Evolutionary conservation across 208 protist species (phyloP), one percentile per base, ranked within the genome.

Genomic region (Leishmania amazonensis): DNA sequence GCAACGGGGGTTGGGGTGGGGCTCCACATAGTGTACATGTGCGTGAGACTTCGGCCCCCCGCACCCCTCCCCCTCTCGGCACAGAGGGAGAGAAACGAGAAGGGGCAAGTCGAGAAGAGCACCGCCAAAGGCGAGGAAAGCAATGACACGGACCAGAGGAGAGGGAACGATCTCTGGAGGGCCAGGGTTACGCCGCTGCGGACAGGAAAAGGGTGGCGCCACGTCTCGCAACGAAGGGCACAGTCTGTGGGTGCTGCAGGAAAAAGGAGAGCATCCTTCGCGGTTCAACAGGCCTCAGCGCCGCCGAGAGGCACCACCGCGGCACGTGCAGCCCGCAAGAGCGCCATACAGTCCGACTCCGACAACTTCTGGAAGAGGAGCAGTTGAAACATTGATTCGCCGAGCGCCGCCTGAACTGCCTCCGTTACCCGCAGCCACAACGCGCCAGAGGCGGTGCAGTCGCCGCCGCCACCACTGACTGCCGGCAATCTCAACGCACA

Each of bases 281-380:
- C 51, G 11, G 31, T 17, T 76, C 51, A 76, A 28, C 13, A 45
- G 47, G 51, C 47, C 73, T 45, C 31, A 42, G 73, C 15, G 31
- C 47, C 17, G 35, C 73, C 40, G 53, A 45, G 60, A 38, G 79
- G 75, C 8, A 79, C 76, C 5, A 79, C 70, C 31, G 81, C 77
- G 81, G 86, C 76, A 60, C 88, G 81, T 58, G 88, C 90, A 15
- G 92, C 86, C 6, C 90, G 86, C 65, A 90, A 83, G 49, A 97
- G 89, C 17, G 88, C 81, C 60, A 90, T 86, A 57, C 85, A 87
- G 79, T 95, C 88, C 42, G 90, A 90, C 83, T 95, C 91, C 54
- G 89, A 90, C 17, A 97, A 71, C 28, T 95, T 88, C 74, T 95
- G 87, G 60, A 92, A 89, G 15, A 95, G 86, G 54, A 97, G 72